phyloP scores from a whole-genome alignment of 768 basidiomycete genomes.

The Fistulinella prunicolor region DNA sequence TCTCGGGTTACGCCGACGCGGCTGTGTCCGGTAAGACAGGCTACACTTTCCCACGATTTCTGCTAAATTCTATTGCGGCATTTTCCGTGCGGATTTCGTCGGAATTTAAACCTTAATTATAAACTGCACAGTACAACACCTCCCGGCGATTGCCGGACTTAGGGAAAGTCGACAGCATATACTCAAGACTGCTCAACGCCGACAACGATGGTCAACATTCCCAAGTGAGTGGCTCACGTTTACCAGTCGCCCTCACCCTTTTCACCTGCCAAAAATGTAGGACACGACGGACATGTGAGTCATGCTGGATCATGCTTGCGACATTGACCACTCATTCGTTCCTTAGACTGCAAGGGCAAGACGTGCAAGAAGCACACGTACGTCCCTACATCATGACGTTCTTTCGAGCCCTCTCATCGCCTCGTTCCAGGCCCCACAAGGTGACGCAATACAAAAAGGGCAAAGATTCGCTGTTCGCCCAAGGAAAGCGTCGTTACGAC shows the following conservation, averaged over 20 bases:
- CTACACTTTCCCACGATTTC: too few species aligned
- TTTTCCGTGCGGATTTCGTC: too few species aligned
- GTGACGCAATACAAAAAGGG: slow-evolving; percentile 99
- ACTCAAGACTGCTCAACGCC: slow-evolving; percentile 14
- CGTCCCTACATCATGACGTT: slow-evolving; percentile 29
- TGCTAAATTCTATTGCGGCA: too few species aligned
- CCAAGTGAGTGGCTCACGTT: slow-evolving; percentile 61
- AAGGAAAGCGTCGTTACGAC: slow-evolving; percentile 99
- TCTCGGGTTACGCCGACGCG: too few species aligned
- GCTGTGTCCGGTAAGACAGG: too few species aligned
- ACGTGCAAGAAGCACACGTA: slow-evolving; percentile 97
- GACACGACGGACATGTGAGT: slow-evolving; percentile 95
- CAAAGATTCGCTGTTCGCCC: slow-evolving; percentile 95
- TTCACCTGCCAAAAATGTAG: slow-evolving; percentile 36
- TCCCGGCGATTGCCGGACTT: slow-evolving; percentile 25
- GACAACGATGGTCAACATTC: slow-evolving; percentile 85
- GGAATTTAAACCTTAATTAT: slow-evolving; percentile 19
- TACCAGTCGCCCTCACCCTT: slow-evolving; percentile 9
- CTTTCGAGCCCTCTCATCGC: neutral
- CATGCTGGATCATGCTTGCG: neutral
- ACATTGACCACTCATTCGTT: slow-evolving; percentile 6
- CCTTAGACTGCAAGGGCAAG: slow-evolving; percentile 90
- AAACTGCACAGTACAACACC: slow-evolving; percentile 25
- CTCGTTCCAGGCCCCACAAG: slow-evolving; percentile 81
- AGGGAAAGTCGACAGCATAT: slow-evolving; percentile 12